Evolutionary conservation across 345 rosid genomes (phyloP).

Genomic region (Eucalyptus virginea): DNA sequence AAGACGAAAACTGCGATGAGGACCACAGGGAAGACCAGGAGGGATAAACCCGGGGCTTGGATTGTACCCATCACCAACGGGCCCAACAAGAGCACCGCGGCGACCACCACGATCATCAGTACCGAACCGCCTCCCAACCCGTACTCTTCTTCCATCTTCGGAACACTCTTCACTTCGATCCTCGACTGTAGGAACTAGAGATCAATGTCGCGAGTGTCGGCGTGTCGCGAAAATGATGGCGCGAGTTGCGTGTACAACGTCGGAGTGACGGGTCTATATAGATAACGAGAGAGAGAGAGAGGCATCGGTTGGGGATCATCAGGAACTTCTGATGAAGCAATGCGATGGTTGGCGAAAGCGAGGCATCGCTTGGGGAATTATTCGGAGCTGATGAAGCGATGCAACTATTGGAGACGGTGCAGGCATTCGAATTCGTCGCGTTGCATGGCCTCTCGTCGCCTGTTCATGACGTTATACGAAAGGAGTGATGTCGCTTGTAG

Average conservation of each 20-base stretch:
- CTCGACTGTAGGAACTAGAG: neutral
- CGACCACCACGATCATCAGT: slow-evolving; percentile 5
- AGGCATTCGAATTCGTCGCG: neutral
- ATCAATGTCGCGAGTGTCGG: neutral
- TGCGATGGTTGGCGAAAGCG: neutral
- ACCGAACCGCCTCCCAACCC: slow-evolving; percentile 7
- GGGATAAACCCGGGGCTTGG: slow-evolving; percentile 6
- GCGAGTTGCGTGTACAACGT: neutral
- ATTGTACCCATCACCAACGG: slow-evolving; percentile 14
- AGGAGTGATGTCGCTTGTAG: neutral
- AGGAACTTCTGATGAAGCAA: neutral
- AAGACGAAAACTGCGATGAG: slow-evolving; percentile 4
- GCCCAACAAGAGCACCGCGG: slow-evolving; percentile 1
- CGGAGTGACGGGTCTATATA: neutral
- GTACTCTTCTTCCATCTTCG: slow-evolving; percentile 4
- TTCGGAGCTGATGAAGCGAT: neutral
- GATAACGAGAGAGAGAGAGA: neutral
- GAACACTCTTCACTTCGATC: neutral
- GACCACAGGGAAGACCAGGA: slow-evolving; percentile 4
- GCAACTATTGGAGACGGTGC: neutral
- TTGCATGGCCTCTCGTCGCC: neutral
- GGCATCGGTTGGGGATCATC: neutral
- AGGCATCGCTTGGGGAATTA: neutral
- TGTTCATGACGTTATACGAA: neutral
- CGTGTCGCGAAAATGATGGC: neutral